These are phyloP conservation scores for Nakazawaea anatomiae DNA, from an alignment of 805 yeast species.

Conservation along the genomic window DNA sequence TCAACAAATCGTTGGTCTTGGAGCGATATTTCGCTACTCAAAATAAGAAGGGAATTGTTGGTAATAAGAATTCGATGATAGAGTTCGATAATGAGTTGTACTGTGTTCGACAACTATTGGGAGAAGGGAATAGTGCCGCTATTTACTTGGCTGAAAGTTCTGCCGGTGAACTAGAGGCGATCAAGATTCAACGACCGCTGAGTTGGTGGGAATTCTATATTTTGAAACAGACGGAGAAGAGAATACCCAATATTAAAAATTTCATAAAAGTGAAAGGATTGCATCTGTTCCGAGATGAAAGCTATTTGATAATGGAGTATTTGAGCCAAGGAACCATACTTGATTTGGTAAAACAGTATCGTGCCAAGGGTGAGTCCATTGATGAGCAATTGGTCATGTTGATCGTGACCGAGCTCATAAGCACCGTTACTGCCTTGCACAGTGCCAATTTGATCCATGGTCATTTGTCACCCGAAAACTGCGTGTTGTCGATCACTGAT, in stretches of 20 bases:
- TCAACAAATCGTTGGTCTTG: slow-evolving; percentile 12
- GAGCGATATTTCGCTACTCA: slow-evolving; percentile 14
- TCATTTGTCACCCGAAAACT: slow-evolving; percentile 80
- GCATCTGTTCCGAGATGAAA: slow-evolving; percentile 58
- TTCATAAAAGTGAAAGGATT: slow-evolving; percentile 47
- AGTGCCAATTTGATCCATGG: slow-evolving; percentile 69
- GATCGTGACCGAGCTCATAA: slow-evolving; percentile 58
- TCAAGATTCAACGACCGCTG: slow-evolving; percentile 68
- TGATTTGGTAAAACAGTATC: slow-evolving; percentile 55
- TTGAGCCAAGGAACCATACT: slow-evolving; percentile 66
- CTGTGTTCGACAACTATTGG: slow-evolving; percentile 52
- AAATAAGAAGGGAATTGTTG: slow-evolving; percentile 16
- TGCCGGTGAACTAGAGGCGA: slow-evolving; percentile 53
- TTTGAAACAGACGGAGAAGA: slow-evolving; percentile 46
- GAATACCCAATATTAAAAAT: slow-evolving; percentile 27
- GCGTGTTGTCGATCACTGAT: slow-evolving; percentile 57
- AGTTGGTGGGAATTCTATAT: slow-evolving; percentile 81
- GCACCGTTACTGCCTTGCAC: slow-evolving; percentile 59
- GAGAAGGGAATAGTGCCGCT: slow-evolving; percentile 76
- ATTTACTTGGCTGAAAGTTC: slow-evolving; percentile 66
- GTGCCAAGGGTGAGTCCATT: slow-evolving; percentile 23
- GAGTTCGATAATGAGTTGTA: slow-evolving; percentile 37
- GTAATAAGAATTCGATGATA: slow-evolving; percentile 32
- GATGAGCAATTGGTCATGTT: slow-evolving; percentile 64
- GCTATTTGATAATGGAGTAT: slow-evolving; percentile 61